Conservation (phyloP, 192 early-diverging fungal genomes). For the Chytriomyces confervae region DNA sequence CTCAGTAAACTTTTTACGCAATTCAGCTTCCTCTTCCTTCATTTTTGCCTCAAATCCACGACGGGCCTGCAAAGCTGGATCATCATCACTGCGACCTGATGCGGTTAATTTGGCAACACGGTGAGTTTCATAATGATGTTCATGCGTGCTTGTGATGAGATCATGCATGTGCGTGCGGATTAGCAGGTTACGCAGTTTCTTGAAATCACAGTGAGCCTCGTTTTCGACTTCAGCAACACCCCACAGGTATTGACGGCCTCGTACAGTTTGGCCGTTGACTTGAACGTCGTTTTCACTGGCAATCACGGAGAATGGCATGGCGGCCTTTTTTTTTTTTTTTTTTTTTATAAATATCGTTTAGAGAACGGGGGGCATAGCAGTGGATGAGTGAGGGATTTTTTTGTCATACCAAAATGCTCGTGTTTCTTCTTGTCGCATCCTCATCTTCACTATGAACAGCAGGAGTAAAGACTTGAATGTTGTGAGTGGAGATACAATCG, state of each 20-base stretch:
- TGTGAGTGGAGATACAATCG: slow-evolving; percentile 90
- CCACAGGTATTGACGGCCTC: slow-evolving; percentile 97
- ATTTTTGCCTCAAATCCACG: slow-evolving; percentile 81
- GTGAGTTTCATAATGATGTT: slow-evolving; percentile 94
- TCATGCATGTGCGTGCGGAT: slow-evolving; percentile 98
- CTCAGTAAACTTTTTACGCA: slow-evolving; percentile 96
- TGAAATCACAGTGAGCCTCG: slow-evolving; percentile 97
- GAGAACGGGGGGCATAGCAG: slow-evolving; percentile 7
- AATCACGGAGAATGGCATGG: slow-evolving; percentile 98
- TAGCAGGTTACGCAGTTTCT: slow-evolving; percentile 93
- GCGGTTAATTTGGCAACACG: slow-evolving; percentile 86
- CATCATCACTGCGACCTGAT: slow-evolving; percentile 61
- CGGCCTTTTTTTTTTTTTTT: slow-evolving; percentile 60
- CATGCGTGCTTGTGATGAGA: slow-evolving; percentile 91
- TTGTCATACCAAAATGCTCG: slow-evolving; percentile 66
- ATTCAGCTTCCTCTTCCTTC: slow-evolving; percentile 96
- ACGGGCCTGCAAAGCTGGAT: slow-evolving; percentile 81
- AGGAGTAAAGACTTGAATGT: slow-evolving; percentile 90
- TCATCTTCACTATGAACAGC: slow-evolving; percentile 89
- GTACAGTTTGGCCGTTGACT: slow-evolving; percentile 85
- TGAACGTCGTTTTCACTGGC: slow-evolving; percentile 88
- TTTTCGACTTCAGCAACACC: slow-evolving; percentile 99
- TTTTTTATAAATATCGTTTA: no score
- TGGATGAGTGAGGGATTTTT: no score
- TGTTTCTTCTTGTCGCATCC: slow-evolving; percentile 72